Percentiles rank a stretch among this genome's conserved stretches.
Evolutionary conservation across 2,329 filamentous ascomycete genomes (phyloP).

Genomic region (Xylaria sp.): DNA sequence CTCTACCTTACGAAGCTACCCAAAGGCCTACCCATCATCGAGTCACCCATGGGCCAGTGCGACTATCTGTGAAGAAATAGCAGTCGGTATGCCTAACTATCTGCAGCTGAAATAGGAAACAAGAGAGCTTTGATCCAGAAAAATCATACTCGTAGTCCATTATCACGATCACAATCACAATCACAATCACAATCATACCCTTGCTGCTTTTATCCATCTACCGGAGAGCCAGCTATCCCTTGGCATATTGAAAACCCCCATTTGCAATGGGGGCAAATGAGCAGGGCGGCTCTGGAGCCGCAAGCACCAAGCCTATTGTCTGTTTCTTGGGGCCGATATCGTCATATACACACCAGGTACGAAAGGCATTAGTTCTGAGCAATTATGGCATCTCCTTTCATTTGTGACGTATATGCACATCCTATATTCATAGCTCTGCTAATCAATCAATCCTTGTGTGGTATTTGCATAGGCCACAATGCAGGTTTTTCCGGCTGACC

Average conservation of each 20-base stretch:
- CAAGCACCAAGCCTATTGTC: conserved; percentile 54
- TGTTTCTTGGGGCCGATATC: conserved; percentile 62
- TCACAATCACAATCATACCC: neutral
- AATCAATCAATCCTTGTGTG: neutral
- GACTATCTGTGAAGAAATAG: neutral
- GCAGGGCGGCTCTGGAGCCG: conserved; percentile 17
- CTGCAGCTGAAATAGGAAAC: neutral
- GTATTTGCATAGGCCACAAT: conserved; percentile 55
- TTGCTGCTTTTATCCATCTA: neutral
- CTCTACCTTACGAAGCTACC: neutral
- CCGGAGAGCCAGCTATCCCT: neutral
- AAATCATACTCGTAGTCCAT: neutral
- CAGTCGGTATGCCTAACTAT: neutral
- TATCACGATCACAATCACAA: neutral
- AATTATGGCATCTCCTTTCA: neutral
- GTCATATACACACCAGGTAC: conserved; percentile 65
- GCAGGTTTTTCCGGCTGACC: conserved; percentile 60
- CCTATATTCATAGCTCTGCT: conserved; percentile 18
- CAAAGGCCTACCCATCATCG: neutral
- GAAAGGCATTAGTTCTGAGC: conserved; percentile 25
- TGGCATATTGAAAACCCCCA: neutral
- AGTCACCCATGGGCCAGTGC: too few species aligned
- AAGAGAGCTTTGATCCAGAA: neutral
- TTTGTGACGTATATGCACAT: conserved; percentile 26
- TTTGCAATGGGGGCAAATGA: conserved; percentile 36